Conservation (phyloP, 345 rosid genomes). For the Anacardium occidentale region DNA sequence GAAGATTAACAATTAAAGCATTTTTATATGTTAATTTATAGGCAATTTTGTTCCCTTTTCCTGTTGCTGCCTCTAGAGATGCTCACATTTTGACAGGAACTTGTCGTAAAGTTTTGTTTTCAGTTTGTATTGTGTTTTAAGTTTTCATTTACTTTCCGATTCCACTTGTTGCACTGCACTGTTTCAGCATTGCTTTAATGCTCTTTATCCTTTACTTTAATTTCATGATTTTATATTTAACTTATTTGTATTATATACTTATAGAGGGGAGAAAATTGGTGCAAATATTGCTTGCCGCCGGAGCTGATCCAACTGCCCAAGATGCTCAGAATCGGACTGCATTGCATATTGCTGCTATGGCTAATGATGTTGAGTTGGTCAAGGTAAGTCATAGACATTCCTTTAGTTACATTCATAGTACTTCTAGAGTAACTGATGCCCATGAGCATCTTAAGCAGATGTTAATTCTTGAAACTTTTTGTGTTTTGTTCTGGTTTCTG, state of each 20-base stretch:
- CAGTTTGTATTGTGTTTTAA: neutral
- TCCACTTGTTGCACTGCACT: neutral
- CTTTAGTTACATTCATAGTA: neutral
- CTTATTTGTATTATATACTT: constrained; percentile 25
- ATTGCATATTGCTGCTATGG: constrained; percentile 89
- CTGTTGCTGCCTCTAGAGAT: no score
- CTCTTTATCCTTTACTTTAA: constrained; percentile 6
- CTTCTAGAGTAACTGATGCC: neutral
- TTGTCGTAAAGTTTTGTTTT: neutral
- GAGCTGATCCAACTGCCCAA: constrained; percentile 88
- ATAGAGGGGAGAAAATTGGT: constrained; percentile 94
- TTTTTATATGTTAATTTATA: no score
- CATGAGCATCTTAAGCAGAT: constrained; percentile 3
- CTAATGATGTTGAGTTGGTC: constrained; percentile 84
- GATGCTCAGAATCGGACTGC: constrained; percentile 89
- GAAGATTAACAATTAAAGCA: no score
- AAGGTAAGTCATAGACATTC: constrained; percentile 46
- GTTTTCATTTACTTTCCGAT: neutral
- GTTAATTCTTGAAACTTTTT: neutral
- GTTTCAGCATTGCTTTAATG: neutral
- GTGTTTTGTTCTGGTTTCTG: neutral
- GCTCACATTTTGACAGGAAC: no score
- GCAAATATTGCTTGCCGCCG: constrained; percentile 78
- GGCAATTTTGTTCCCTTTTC: no score
- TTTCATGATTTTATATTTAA: neutral